Conservation (phyloP, 306 rosid species). For the Gynostemma pentaphyllum region DNA sequence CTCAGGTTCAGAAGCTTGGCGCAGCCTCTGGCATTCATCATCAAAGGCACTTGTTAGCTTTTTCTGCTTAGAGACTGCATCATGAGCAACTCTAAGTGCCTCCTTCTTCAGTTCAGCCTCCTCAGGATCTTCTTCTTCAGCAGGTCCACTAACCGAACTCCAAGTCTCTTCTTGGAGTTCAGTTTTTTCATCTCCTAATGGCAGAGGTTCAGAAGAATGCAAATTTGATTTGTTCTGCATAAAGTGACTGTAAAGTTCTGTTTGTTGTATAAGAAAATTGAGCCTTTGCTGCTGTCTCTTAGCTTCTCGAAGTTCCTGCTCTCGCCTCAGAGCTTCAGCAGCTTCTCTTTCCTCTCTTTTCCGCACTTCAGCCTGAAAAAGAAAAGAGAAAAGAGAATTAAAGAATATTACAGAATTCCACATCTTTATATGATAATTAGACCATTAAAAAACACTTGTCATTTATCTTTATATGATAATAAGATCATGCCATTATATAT, state of each 20-base stretch:
- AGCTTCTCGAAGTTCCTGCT: constrained; percentile 94
- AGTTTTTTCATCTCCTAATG: constrained; percentile 35
- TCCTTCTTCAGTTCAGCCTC: constrained; percentile 87
- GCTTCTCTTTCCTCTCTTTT: constrained; percentile 94
- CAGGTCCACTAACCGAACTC: constrained; percentile 31
- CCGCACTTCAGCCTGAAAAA: constrained; percentile 73
- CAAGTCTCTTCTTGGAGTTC: constrained; percentile 35
- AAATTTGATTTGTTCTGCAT: constrained; percentile 89
- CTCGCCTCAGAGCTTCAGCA: constrained; percentile 91
- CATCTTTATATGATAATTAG: not conserved
- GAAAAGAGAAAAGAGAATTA: not conserved
- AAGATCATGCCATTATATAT: too few species aligned
- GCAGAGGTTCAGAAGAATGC: constrained; percentile 49
- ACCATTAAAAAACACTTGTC: too few species aligned
- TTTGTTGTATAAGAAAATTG: constrained; percentile 96
- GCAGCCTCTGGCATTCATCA: constrained; percentile 68
- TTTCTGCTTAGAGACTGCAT: constrained; percentile 94
- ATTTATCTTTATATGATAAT: too few species aligned
- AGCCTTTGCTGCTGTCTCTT: constrained; percentile 98
- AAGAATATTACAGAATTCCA: not conserved
- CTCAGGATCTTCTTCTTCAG: constrained; percentile 74
- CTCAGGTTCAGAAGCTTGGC: constrained; percentile 67
- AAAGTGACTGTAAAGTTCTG: constrained; percentile 96
- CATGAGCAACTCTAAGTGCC: constrained; percentile 96
- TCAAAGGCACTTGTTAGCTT: constrained; percentile 75